Evolutionary conservation across 2,329 filamentous ascomycete genomes (phyloP), one percentile per base, ranked within the genome.

Genomic region (Rhinocladiella similis): DNA sequence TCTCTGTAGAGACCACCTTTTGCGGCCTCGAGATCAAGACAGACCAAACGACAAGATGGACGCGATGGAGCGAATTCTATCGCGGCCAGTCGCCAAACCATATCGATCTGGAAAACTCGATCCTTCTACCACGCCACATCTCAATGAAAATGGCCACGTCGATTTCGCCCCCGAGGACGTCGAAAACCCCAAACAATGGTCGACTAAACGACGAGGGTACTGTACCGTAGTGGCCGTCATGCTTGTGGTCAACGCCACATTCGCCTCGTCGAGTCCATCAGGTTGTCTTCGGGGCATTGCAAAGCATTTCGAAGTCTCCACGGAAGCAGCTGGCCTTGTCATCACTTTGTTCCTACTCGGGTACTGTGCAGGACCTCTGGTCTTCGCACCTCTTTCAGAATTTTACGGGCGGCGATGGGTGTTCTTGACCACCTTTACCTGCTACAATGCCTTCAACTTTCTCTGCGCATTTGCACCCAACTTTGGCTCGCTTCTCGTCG

Each of bases 361-460:
- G 5, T 89, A 87, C 65, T 81, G 86, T 18, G 76, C 80, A 1
- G 84, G 84, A 0, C 83, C 83, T 0, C 69, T 87, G 7, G 69
- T 87, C 12, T 87, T 85, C 76, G 86, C 84, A 0, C 87, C 86
- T 0, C 67, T 88, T 2, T 86, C 82, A 42, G 86, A 89, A 67
- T 83, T 87, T 57, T 82, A 81, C 56, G 85, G 86, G 7, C 77
- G 85, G 13, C 73, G 79, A 57, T 73, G 71, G 61, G 75, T 83
- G 46, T 80, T 83, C 61, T 78, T 80, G 65, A 62, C 66, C 47
- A 70, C 70, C 5, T 76, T 72, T 51, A 58, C 62, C 3, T 36
- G 60, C 13, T 77, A 77, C 57, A 67, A 77, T 46, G 75, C 74
- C 0, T 82, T 83, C 65, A 68, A 75, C 38, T 83, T 83, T 58